Evolutionary conservation across 106 monocot genomes (phyloP), one percentile per base, ranked within the genome.

Genomic region (Posidonia australis): DNA sequence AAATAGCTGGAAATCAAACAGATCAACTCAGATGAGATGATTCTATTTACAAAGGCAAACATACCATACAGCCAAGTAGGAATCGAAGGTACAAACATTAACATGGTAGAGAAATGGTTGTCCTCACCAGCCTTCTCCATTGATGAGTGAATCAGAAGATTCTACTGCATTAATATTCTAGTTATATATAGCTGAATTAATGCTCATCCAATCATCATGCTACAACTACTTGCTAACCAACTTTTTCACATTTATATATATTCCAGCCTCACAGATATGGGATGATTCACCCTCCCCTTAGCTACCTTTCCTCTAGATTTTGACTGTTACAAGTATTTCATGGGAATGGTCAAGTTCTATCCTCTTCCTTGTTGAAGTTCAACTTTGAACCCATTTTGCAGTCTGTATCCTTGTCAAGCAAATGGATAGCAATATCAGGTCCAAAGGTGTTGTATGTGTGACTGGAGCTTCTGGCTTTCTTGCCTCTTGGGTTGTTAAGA

Each of bases 401-500:
- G 23, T 48, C 27, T 27, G 47, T 26, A 27, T 12, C 47, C 16
- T 26, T 12, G 12, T 11, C 5, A 25, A 32, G 32, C 51, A 52
- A 66, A 66, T 49, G 51, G 51, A 49, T 10, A 28, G 31, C 51
- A 52, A 29, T 17, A 0, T 14, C 5, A 66, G 29, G 16, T 16
- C 51, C 66, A 66, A 66, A 52, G 66, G 66, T 32, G 29, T 19
- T 22, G 79, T 79, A 20, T 83, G 83, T 62, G 79, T 83, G 46
- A 83, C 73, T n/a, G 83, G 83, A 32, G 79, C 75, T 19, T 67
- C 67, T 30, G 75, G 78, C 51, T 78, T 78, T 75, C 54, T 82
- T 27, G 75, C 78, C 42, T 82, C 82, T 23, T 75, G 75, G 78
- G 66, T 82, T 46, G 78, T 78, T 10, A 78, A 76, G 78, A 67